phyloP scores from a whole-genome alignment of 441 rosid genomes.

The Erodium texanum region DNA sequence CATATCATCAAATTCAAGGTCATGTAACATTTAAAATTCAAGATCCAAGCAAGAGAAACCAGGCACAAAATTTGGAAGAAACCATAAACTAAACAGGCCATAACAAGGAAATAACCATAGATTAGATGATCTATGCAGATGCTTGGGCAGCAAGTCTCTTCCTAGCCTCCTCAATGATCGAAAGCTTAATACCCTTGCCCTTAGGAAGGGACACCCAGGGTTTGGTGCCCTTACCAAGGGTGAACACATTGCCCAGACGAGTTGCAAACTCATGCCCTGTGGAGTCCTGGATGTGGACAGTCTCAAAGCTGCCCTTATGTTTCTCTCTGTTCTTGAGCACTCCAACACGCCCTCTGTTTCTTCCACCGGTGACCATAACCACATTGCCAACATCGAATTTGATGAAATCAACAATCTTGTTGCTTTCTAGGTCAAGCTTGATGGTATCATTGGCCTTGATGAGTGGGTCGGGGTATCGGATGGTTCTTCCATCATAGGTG shows the following conservation, averaged over 20 bases:
- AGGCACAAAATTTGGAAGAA: not conserved
- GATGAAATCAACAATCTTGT: too few relatives aligned
- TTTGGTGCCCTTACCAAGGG: slow-evolving; percentile 19
- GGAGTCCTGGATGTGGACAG: slow-evolving; percentile 21
- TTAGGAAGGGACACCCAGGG: slow-evolving; percentile 21
- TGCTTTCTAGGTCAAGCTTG: slow-evolving; percentile 14
- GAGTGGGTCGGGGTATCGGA: slow-evolving; percentile 13
- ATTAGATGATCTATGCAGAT: not conserved
- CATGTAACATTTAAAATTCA: not conserved
- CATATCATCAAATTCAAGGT: not conserved
- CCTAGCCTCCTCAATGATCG: slow-evolving; percentile 18
- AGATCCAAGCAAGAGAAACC: not conserved
- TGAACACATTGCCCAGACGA: slow-evolving; percentile 21
- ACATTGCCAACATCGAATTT: too few relatives aligned
- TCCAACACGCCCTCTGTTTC: too few relatives aligned
- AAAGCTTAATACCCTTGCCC: slow-evolving; percentile 20
- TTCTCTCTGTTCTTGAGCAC: too few relatives aligned
- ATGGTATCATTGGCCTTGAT: slow-evolving; percentile 21
- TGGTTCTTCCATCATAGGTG: slow-evolving; percentile 16
- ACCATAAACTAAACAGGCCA: not conserved
- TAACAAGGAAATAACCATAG: not conserved
- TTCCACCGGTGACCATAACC: too few relatives aligned
- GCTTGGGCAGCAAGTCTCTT: slow-evolving; percentile 7
- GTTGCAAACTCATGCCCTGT: slow-evolving; percentile 20
- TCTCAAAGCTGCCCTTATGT: too few relatives aligned